A percentile compares a stretch with the other conserved stretches of the same genome.
phyloP scores from a whole-genome alignment of 306 rosid genomes.

The Pyrus pyrifolia region DNA sequence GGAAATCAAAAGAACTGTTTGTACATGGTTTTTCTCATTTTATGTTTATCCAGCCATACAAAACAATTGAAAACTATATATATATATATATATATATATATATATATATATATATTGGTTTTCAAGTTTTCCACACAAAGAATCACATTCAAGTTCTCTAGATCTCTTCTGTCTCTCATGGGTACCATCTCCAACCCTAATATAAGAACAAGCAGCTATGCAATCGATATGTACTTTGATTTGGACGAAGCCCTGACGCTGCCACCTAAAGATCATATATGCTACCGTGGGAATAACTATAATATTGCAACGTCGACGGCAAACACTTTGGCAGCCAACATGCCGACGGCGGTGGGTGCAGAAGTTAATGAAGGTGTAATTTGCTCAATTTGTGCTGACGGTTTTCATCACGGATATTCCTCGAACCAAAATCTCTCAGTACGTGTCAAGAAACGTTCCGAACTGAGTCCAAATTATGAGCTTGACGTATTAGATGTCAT shows the following conservation, averaged over 20 bases:
- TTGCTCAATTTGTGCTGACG: constrained; percentile 52
- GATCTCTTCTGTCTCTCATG: not conserved
- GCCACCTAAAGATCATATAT: not conserved
- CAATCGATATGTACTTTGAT: constrained; percentile 11
- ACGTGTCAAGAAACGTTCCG: no score
- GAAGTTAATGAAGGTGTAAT: not conserved
- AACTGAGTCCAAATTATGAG: no score
- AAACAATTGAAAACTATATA: no score
- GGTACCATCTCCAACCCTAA: not conserved
- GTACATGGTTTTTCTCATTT: no score
- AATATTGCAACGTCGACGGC: not conserved
- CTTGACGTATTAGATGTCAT: no score
- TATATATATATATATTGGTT: no score
- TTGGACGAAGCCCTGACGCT: constrained; percentile 16
- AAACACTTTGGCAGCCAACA: not conserved
- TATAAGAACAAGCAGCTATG: not conserved
- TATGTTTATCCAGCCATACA: no score
- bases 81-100: no score
- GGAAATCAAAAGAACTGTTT: no score
- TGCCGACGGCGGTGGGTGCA: not conserved
- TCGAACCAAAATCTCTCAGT: no score
- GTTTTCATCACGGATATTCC: not conserved
- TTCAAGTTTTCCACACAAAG: no score
- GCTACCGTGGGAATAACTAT: not conserved
- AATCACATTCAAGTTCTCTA: not conserved